These are phyloP conservation scores for Lentinula lateritia DNA, from an alignment of 768 basidiomycete species.

Conservation along the genomic window DNA sequence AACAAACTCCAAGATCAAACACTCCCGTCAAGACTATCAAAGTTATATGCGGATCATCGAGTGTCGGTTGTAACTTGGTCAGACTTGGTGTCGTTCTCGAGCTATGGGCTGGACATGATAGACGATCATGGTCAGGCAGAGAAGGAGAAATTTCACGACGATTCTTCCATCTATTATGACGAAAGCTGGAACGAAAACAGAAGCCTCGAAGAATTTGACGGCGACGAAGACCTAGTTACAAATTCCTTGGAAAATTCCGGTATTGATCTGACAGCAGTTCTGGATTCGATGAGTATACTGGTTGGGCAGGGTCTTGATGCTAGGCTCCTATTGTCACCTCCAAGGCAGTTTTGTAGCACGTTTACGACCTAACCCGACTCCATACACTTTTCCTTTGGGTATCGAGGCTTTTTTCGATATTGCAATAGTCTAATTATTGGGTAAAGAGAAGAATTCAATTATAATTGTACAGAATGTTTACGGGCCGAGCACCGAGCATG, in stretches of 20 bases:
- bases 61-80: slow-evolving; percentile 5
- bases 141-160: not conserved
- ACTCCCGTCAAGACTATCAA: not conserved
- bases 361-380: not conserved
- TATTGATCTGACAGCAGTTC: not conserved
- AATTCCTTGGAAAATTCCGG: not conserved
- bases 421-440: not conserved
- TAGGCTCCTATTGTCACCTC: not conserved
- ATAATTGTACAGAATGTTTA: not conserved
- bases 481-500: not conserved
- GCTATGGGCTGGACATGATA: not conserved
- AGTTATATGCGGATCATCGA: not conserved
- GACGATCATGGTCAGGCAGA: not conserved
- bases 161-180: not conserved
- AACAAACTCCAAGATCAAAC: not conserved
- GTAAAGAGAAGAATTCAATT: no score
- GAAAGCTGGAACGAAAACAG: not conserved
- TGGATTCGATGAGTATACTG: slow-evolving; percentile 4
- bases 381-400: not conserved
- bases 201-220: not conserved
- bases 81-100: slow-evolving; percentile 5
- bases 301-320: not conserved
- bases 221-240: not conserved
- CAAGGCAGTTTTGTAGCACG: not conserved
- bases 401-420: not conserved